Evolutionary conservation across 2,329 filamentous ascomycete species (phyloP).

Genomic region (Claviceps sp.): DNA sequence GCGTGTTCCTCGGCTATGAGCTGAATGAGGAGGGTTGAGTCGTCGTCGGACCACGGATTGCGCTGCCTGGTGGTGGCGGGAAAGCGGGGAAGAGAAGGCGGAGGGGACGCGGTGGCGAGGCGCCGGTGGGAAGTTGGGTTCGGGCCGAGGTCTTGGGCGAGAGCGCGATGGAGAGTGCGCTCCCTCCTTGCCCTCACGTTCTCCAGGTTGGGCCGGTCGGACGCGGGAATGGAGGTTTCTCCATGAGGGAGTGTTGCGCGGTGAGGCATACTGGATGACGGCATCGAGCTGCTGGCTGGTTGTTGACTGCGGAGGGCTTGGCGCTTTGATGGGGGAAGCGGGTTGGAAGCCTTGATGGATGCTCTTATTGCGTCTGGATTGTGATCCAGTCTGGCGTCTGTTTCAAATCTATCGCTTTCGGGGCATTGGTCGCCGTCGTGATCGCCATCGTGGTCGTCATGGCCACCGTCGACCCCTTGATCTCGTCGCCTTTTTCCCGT

Average conservation of each 20-base stretch:
- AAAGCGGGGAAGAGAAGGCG: neutral
- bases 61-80: constrained; percentile 12
- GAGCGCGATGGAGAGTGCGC: neutral
- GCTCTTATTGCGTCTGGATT: too few species aligned
- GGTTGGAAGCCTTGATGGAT: too few species aligned
- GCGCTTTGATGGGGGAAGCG: neutral
- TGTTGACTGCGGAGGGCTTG: neutral
- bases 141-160: neutral
- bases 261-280: constrained; percentile 8
- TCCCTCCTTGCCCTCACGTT: neutral
- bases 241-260: neutral
- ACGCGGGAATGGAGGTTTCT: too few species aligned
- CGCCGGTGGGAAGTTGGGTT: neutral
- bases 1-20: constrained; percentile 22
- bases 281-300: constrained; percentile 9
- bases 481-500: neutral
- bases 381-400: too few species aligned
- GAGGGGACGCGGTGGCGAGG: neutral
- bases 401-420: too few species aligned
- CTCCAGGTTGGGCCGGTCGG: neutral
- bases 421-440: too few species aligned
- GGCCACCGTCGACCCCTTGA: neutral
- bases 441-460: constrained; percentile 11
- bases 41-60: constrained; percentile 28
- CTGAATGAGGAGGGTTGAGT: constrained; percentile 27